Percentiles rank a stretch among this genome's conserved stretches.
phyloP scores from a whole-genome alignment of 2,329 filamentous ascomycete genomes.

The Diaporthe aspalathi region DNA sequence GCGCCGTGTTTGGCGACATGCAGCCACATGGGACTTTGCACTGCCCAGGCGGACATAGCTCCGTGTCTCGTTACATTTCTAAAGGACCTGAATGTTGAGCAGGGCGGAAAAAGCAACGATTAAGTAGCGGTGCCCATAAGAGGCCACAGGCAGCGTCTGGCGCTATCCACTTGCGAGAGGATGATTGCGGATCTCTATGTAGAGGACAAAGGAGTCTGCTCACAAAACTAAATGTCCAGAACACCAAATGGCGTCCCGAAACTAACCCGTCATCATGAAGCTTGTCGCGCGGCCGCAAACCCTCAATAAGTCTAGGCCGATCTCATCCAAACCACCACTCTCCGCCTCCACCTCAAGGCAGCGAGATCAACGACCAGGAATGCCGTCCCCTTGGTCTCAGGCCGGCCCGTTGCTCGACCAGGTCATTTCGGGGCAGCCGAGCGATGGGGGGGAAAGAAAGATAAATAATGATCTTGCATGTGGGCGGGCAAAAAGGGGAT shows the following conservation, averaged over 20 bases:
- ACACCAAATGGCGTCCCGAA: not conserved
- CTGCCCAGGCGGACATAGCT: not conserved
- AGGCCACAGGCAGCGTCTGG: not conserved
- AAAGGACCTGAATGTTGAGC: not conserved
- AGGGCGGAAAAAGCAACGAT: not conserved
- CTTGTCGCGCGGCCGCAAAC: slow-evolving; percentile 5
- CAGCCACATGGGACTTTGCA: slow-evolving; percentile 1
- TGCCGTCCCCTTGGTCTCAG: not conserved
- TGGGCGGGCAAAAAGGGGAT: slow-evolving; percentile 22
- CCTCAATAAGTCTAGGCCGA: not conserved
- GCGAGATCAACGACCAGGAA: not conserved
- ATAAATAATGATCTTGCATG: not conserved
- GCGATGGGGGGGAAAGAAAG: not conserved
- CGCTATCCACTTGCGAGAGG: not conserved
- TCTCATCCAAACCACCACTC: not conserved
- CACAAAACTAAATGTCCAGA: not conserved
- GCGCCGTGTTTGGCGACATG: not conserved
- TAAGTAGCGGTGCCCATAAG: not conserved
- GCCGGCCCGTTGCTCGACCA: slow-evolving; percentile 17
- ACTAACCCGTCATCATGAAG: not conserved
- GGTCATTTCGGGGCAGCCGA: slow-evolving; percentile 8
- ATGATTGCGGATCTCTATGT: not conserved
- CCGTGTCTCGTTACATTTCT: slow-evolving; percentile 1
- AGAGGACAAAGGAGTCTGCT: not conserved
- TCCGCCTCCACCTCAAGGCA: slow-evolving; percentile 24